A percentile compares a stretch with the other conserved stretches of the same genome.
Evolutionary conservation across 306 rosid genomes (phyloP).

Genomic region (Cajanus cajan): DNA sequence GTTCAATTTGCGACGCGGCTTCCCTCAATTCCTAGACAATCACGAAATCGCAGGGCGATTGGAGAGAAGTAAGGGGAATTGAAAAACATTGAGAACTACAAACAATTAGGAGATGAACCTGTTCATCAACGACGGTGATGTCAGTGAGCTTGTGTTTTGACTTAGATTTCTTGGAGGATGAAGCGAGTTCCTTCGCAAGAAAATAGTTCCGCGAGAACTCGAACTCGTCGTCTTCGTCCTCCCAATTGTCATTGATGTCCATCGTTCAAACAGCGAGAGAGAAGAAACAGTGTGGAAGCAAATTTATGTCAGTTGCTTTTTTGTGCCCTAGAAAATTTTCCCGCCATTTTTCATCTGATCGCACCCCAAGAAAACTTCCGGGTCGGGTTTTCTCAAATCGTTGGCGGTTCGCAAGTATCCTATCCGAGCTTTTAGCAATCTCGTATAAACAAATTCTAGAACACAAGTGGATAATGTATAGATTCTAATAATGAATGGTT

Average conservation of each 20-base stretch:
- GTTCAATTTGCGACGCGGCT: constrained; percentile 57
- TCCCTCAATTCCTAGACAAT: constrained; percentile 63
- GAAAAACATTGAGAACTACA: neutral
- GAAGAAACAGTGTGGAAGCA: neutral
- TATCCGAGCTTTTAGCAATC: too few species aligned
- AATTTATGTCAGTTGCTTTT: neutral
- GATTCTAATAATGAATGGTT: too few species aligned
- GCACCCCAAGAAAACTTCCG: too few species aligned
- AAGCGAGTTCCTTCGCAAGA: constrained; percentile 71
- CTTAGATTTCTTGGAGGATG: constrained; percentile 66
- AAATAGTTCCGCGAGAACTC: constrained; percentile 87
- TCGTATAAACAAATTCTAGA: too few species aligned
- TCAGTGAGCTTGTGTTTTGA: constrained; percentile 69
- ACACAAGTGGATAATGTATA: too few species aligned
- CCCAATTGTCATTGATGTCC: constrained; percentile 36
- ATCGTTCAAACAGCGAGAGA: constrained; percentile 17
- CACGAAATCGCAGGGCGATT: neutral
- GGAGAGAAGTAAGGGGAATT: neutral
- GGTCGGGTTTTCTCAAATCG: too few species aligned
- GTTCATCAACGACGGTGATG: constrained; percentile 71
- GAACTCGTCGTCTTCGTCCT: constrained; percentile 56
- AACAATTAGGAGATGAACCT: constrained; percentile 45
- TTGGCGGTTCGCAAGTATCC: too few species aligned
- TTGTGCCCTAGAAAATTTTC: constrained; percentile 15
- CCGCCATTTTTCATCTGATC: too few species aligned